A percentile compares a stretch with the other conserved stretches of the same genome.
Evolutionary conservation across 1,284 basidiomycete genomes (phyloP).

Genomic region (Ustilago hordei): DNA sequence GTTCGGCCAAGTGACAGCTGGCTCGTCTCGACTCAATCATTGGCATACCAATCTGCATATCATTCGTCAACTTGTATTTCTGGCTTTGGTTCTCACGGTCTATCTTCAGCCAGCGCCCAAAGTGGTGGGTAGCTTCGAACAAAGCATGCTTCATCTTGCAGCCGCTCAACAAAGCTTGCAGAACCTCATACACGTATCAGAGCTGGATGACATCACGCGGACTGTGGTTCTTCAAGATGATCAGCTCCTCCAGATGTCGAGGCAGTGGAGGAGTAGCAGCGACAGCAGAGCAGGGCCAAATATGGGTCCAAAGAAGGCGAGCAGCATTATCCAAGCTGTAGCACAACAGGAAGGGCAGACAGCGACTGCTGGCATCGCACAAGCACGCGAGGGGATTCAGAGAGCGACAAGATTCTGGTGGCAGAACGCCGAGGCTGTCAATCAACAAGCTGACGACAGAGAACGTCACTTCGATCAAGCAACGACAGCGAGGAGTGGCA

Average conservation of each 20-base stretch:
- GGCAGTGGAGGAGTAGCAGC: conserved; percentile 7
- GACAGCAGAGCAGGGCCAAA: background rate
- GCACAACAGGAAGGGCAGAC: conserved; percentile 13
- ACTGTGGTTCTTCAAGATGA: conserved; percentile 26
- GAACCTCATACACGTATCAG: conserved; percentile 27
- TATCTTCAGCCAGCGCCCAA: conserved; percentile 29
- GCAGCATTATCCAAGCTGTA: conserved; percentile 17
- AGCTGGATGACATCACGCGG: conserved; percentile 28
- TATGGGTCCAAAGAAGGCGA: conserved; percentile 14
- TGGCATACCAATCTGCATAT: conserved; percentile 49
- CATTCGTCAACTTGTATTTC: conserved; percentile 29
- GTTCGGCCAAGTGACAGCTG: conserved; percentile 37
- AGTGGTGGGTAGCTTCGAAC: conserved; percentile 21
- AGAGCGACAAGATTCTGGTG: conserved; percentile 26
- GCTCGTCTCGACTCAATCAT: conserved; percentile 29
- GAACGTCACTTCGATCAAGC: background rate
- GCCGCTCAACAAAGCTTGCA: conserved; percentile 33
- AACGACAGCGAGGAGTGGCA: background rate
- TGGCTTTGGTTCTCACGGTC: conserved; percentile 27
- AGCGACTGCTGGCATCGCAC: conserved; percentile 18
- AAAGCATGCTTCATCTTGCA: conserved; percentile 29
- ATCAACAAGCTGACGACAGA: conserved; percentile 17
- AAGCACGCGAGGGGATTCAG: conserved; percentile 21
- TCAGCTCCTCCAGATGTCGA: conserved; percentile 15
- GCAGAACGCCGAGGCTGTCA: conserved; percentile 18